A percentile compares a stretch with the other conserved stretches of the same genome.
These are phyloP conservation scores for Pyricularia sp. DNA, from an alignment of 2,329 filamentous ascomycete genomes.

Conservation along the genomic window DNA sequence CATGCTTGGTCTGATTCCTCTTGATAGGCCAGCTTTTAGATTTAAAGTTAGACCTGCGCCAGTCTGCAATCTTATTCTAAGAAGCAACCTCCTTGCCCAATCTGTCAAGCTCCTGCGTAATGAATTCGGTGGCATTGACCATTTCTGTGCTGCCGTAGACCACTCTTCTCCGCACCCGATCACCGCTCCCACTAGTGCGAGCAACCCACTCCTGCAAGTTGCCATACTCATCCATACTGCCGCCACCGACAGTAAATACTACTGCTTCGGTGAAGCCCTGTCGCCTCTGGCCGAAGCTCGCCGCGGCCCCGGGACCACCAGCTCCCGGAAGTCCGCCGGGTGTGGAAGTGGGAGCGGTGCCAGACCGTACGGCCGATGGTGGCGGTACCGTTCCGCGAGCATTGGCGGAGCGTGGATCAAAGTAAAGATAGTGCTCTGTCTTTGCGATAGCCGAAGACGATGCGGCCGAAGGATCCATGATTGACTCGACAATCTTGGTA, in stretches of 20 bases:
- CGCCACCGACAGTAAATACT: constrained; percentile 91
- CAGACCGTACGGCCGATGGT: constrained; percentile 50
- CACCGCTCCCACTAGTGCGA: constrained; percentile 53
- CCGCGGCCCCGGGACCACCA: constrained; percentile 49
- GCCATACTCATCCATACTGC: constrained; percentile 97
- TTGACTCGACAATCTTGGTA: constrained; percentile 94
- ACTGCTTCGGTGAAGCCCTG: constrained; percentile 87
- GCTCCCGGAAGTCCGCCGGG: constrained; percentile 38
- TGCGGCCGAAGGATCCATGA: constrained; percentile 91
- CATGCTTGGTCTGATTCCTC: neutral
- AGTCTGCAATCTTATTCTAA: neutral
- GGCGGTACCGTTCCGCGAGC: constrained; percentile 87
- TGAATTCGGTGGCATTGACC: constrained; percentile 59
- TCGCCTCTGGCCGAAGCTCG: constrained; percentile 82
- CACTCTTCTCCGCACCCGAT: constrained; percentile 64
- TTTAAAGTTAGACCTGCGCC: neutral
- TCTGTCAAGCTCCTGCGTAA: constrained; percentile 52
- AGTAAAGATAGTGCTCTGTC: constrained; percentile 95
- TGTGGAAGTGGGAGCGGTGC: constrained; percentile 18
- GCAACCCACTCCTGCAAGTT: constrained; percentile 95
- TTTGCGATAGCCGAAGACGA: constrained; percentile 89
- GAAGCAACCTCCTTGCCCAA: constrained; percentile 47
- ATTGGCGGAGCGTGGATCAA: constrained; percentile 88
- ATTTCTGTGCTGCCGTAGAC: constrained; percentile 92
- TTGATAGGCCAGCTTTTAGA: neutral